These are phyloP conservation scores for Parasarocladium wereldwijsianum DNA, from an alignment of 2,329 filamentous ascomycete species.

Conservation along the genomic window DNA sequence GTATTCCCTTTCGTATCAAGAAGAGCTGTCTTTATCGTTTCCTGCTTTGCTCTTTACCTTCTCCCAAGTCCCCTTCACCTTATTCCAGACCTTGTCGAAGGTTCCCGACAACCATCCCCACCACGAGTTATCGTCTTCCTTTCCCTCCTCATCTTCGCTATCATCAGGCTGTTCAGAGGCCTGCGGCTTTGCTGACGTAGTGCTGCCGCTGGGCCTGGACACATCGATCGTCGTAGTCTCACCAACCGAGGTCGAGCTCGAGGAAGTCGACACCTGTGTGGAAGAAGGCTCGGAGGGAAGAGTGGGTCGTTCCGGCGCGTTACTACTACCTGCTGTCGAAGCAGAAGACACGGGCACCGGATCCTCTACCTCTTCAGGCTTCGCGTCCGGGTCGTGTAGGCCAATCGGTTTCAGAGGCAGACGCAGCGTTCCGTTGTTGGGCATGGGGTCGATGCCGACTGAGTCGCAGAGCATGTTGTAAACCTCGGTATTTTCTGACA, in stretches of 20 bases:
- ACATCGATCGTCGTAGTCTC: constrained; percentile 1
- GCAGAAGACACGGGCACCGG: constrained; percentile 20
- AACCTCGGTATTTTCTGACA: constrained; percentile 75
- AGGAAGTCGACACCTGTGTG: constrained; percentile 5
- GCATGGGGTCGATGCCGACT: constrained; percentile 53
- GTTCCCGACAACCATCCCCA: constrained; percentile 39
- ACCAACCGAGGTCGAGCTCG: background rate
- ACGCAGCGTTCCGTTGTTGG: constrained; percentile 79
- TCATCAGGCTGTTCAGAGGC: constrained; percentile 7
- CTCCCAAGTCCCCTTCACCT: constrained; percentile 21
- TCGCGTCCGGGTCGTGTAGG: constrained; percentile 38
- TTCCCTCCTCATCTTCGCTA: constrained; percentile 14
- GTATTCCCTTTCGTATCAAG: background rate
- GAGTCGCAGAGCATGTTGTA: constrained; percentile 94
- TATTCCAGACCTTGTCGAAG: constrained; percentile 29
- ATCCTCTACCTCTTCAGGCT: constrained; percentile 36
- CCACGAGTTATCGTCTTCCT: constrained; percentile 12
- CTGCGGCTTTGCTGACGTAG: constrained; percentile 5
- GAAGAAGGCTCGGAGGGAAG: background rate
- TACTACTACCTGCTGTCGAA: constrained; percentile 5
- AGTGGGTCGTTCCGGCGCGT: constrained; percentile 4
- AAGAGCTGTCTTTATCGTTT: background rate
- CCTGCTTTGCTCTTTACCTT: no score
- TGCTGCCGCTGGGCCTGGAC: constrained; percentile 6
- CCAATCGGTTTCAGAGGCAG: constrained; percentile 53